Percentiles rank a stretch among this genome's conserved stretches.
These are phyloP conservation scores for Pseudogymnoascus sp. DNA, from an alignment of 2,329 filamentous ascomycete genomes.

Conservation along the genomic window DNA sequence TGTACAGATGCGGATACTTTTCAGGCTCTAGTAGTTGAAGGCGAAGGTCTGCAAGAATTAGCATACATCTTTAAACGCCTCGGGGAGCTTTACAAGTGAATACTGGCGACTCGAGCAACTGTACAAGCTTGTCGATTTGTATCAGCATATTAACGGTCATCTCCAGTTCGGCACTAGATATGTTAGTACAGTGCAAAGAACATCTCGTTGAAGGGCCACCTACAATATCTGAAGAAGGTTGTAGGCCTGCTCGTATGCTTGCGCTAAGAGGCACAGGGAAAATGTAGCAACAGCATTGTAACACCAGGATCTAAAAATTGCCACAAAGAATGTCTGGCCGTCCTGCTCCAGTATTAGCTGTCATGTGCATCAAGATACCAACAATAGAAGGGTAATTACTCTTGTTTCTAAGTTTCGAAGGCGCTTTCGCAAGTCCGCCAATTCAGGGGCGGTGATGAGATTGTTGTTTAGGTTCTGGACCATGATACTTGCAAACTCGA, in stretches of 20 bases:
- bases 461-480: conserved; percentile 99
- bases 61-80: background rate
- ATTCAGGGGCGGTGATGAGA: conserved; percentile 90
- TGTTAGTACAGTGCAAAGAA: conserved; percentile 19
- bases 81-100: conserved; percentile 74
- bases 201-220: conserved; percentile 25
- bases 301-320: conserved; percentile 93
- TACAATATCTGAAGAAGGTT: conserved; percentile 93
- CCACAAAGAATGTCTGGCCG: conserved; percentile 89
- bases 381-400: conserved; percentile 34
- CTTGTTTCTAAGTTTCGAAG: conserved; percentile 84
- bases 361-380: background rate
- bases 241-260: conserved; percentile 97
- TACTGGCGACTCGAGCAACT: conserved; percentile 91
- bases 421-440: conserved; percentile 82
- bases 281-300: conserved; percentile 98
- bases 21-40: conserved; percentile 93
- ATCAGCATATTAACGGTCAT: conserved; percentile 99
- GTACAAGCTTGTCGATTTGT: conserved; percentile 96
- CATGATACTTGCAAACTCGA: conserved; percentile 99
- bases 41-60: conserved; percentile 62
- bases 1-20: conserved; percentile 89
- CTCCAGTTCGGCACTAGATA: conserved; percentile 75
- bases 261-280: conserved; percentile 86
- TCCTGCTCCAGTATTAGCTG: conserved; percentile 47